Evolutionary conservation across 768 basidiomycete genomes (phyloP), one percentile per base, ranked within the genome.

Genomic region (Dentipellis sp.): DNA sequence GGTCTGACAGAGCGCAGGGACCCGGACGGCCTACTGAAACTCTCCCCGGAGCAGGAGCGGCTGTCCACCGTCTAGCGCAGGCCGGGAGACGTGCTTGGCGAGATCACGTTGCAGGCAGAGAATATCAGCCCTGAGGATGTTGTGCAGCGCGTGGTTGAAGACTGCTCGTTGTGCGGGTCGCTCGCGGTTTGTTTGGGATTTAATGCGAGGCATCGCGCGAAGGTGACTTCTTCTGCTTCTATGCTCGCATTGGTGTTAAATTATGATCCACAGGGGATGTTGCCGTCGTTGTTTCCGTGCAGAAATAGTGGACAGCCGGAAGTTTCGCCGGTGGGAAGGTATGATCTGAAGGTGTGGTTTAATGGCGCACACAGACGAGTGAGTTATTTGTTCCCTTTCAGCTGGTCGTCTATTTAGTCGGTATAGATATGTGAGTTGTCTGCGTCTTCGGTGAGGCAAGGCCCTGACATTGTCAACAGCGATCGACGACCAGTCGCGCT

Each of bases 111-210:
- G 42, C 50, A 55, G 17, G 58, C 56, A 34, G 58, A 60, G 22
- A 58, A 66, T 16, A 73, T 82, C 34, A 66, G 75, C 1, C 79
- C 81, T 10, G 69, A 82, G 59, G 83, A 89, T 58, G 81, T 97
- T 53, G 69, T 80, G n/a, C 94, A 97, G 67, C 84, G 87, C 50
- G 77, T 86, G 21, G 81, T 94, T 11, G 82, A 85, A 10, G 91
- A 97, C 64, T 97, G 94, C 67, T 97, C 94, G 0, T 79, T 97
- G 2, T 91, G 92, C 51, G 89, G 91, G 0, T 86, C 89, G 0
- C 76, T 97, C 10, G 83, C 86, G 12, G 83, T 92, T 6, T 92
- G 86, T 59, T 69, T 94, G 40, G 84, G 86, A 61, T 88, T 97
- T 66, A 74, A 69, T 46, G 69, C 71, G 21, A 71, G 77, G 56